A percentile compares a stretch with the other conserved stretches of the same genome.
These are phyloP conservation scores for Cutaneotrichosporon arboriforme DNA, from an alignment of 1,284 basidiomycete genomes.

Conservation along the genomic window DNA sequence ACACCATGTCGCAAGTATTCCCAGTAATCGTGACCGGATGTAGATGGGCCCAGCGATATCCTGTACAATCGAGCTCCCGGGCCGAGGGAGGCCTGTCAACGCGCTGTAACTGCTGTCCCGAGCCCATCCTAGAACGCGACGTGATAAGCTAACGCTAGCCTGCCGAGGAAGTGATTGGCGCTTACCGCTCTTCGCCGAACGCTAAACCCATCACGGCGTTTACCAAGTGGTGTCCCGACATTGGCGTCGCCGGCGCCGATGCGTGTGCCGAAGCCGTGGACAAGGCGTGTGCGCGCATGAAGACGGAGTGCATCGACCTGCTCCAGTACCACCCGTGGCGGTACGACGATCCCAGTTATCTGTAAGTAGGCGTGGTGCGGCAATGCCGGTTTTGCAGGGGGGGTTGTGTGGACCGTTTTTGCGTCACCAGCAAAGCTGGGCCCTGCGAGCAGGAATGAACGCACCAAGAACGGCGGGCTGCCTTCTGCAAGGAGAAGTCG, in stretches of 20 bases:
- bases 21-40: too few species aligned
- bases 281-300: background rate
- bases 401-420: too few species aligned
- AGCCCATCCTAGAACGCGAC: background rate
- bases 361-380: conserved; percentile 1
- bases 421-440: too few species aligned
- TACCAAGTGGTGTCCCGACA: conserved; percentile 7
- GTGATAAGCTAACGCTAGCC: background rate
- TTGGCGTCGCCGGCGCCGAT: background rate
- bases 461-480: too few species aligned
- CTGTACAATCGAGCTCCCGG: too few species aligned
- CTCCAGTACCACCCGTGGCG: conserved; percentile 11
- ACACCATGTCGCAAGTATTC: too few species aligned
- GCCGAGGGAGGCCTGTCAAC: too few species aligned
- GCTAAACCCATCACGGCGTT: background rate
- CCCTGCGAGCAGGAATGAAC: too few species aligned
- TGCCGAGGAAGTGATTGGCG: conserved; percentile 1
- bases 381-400: too few species aligned
- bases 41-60: too few species aligned
- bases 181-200: background rate
- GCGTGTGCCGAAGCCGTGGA: conserved; percentile 6
- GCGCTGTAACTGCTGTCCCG: background rate
- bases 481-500: too few species aligned
- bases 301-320: background rate
- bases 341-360: conserved; percentile 8